Conservation (phyloP, 176 grass and related monocot species). For the Bolboschoenus planiculmis region DNA sequence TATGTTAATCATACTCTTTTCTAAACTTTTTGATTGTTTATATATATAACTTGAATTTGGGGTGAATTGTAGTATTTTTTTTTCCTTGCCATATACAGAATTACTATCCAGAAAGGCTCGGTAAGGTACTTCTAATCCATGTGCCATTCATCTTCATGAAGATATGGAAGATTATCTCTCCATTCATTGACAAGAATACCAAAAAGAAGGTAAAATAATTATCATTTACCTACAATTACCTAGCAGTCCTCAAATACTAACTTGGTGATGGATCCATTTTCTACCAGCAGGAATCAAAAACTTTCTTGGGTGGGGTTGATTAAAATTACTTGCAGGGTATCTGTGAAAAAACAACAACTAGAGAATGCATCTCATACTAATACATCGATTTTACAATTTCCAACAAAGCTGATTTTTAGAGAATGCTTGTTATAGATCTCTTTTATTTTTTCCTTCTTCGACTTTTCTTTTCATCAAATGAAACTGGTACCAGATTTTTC, state of each 20-base stretch:
- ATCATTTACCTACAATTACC: not conserved
- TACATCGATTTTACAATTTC: not conserved
- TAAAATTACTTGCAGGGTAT: not conserved
- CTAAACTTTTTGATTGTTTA: not conserved
- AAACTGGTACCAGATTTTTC: not conserved
- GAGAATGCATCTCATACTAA: not conserved
- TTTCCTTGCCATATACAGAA: constrained; percentile 22
- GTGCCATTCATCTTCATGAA: constrained; percentile 36
- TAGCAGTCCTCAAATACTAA: not conserved
- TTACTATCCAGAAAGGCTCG: constrained; percentile 36
- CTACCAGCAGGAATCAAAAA: not conserved
- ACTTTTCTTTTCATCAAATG: not conserved
- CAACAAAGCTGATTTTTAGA: not conserved
- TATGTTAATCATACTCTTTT: not conserved
- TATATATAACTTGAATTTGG: not conserved
- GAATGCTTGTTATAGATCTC: not conserved
- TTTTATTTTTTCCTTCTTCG: not conserved
- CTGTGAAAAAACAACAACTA: not conserved
- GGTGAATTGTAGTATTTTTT: not conserved
- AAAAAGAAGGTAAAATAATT: constrained; percentile 27
- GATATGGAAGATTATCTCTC: constrained; percentile 34
- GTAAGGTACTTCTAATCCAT: constrained; percentile 31
- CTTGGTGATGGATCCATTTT: not conserved
- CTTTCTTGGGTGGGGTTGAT: not conserved
- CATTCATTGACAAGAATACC: constrained; percentile 33